These are phyloP conservation scores for Cyclotella baltica DNA, from an alignment of 108 stramenopile species.

Conservation along the genomic window DNA sequence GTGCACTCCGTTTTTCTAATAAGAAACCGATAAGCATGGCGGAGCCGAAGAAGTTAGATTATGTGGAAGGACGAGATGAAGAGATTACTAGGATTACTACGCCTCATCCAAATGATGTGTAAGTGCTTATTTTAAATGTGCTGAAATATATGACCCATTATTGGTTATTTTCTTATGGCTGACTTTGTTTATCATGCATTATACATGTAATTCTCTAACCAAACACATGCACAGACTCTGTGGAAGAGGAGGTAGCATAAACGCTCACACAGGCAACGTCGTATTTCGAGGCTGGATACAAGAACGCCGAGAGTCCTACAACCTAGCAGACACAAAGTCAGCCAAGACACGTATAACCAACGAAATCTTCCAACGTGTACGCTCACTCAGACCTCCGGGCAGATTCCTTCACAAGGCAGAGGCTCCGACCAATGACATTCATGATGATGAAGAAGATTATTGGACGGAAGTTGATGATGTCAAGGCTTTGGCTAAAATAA, in stretches of 20 bases:
- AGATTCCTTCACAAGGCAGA: slow-evolving; percentile 70
- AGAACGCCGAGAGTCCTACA: slow-evolving; percentile 73
- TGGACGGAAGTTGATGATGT: slow-evolving; percentile 81
- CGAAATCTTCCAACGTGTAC: slow-evolving; percentile 67
- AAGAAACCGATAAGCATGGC: not conserved
- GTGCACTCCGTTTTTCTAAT: not conserved
- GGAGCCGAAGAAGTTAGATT: not conserved
- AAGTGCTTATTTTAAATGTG: slow-evolving; percentile 9
- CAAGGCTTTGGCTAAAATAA: slow-evolving; percentile 81
- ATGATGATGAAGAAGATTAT: slow-evolving; percentile 30
- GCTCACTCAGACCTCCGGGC: slow-evolving; percentile 64
- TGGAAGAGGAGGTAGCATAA: slow-evolving; percentile 87
- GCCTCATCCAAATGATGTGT: slow-evolving; percentile 46
- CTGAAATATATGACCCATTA: too few species aligned
- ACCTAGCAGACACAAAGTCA: slow-evolving; percentile 69
- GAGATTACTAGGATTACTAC: not conserved
- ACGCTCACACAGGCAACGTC: slow-evolving; percentile 76
- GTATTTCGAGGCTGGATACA: slow-evolving; percentile 79
- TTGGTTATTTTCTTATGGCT: not conserved
- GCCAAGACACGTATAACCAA: slow-evolving; percentile 74
- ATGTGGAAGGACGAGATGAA: not conserved
- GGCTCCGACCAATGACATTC: not conserved
- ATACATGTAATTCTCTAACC: too few species aligned
- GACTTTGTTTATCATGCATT: too few species aligned
- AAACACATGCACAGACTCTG: slow-evolving; percentile 61